Base-by-base conservation (phyloP, 495 filamentous ascomycete species). In the Aspergillus steynii region DNA sequence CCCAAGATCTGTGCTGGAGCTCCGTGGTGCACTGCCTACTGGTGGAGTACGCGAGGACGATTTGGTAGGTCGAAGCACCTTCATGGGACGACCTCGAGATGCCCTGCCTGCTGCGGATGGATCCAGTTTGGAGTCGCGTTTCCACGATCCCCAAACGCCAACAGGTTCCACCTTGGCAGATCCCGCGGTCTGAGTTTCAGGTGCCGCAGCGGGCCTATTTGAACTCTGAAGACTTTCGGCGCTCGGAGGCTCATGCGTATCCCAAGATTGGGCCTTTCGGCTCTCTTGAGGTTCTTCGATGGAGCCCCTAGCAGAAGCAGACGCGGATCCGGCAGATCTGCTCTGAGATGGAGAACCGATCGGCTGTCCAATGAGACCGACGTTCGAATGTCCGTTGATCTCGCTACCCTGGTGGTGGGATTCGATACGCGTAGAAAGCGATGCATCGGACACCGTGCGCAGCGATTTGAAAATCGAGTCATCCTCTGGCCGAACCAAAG, bases 401-500 rank as follows among this genome's bases (percentile, higher is more conserved):
- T 61, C 63, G 42, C 20, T 52, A 26, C 53, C 56, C 6, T 28
- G 15, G 28, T 28, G 15, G 28, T 60, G 52, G 20, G 48, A 48
- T 50, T 55, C n/a, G 7, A 29, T 48, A 53, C 37, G 32, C 46
- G 61, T 64, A 51, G 58, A 28, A 20, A 60, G 59, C 14, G 68
- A 63, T 27, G 74, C 66, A 59, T 85, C 83, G 0, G 75, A 67
- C 5, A 62, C 63, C 57, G 89, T 91, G 65, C 77, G 86, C 27
- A 98, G 77, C 62, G 83, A 83, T 59, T 89, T 95, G 80, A 95
- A 97, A 3, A 85, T 76, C 8, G 77, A 78, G 56, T 96, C 92
- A 61, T 92, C 87, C 71, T 97, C 94, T n/a, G 95, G 96, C 47
- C 94, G 86, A 52, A 96, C 93, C 61, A 99, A 88, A 29, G 94